Base-by-base conservation (phyloP, 1,139 yeast species). In the Spencermartinsiella ligniputridi region DNA sequence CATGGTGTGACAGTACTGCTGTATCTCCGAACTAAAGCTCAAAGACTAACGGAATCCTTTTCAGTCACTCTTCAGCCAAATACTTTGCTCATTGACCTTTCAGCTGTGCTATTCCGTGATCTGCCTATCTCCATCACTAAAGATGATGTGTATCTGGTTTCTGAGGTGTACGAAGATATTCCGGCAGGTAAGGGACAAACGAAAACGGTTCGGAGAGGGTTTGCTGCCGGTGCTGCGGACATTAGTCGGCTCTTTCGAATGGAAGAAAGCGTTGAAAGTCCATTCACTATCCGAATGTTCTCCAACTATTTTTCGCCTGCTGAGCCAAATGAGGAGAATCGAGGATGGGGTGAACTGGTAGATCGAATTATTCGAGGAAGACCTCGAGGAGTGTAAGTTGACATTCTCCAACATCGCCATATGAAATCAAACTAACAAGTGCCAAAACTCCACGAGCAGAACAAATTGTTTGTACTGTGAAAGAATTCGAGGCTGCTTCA, bases 331-430 rank as follows among this genome's bases (percentile, higher is more conserved):
- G 56, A 62, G 37, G 64, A 61, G 41, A 83, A 83, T 62, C 75
- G 79, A 50, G 96, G 96, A 42, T 88, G 96, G 96, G 96, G 96
- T 66, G 94, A 83, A 53, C 68, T 85, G 42, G 78, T 84, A 27
- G 90, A 87, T 56, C 72, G 95, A 58, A 83, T 88, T 52, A 82
- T 88, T 52, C 64, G 79, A 21, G 95, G 95, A 27, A 78, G 94
- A 1, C 78, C 76, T 49, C 78, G 76, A 47, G 96, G 96, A 54
- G 81, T 88, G 58, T 27, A 27, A 27, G 32, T 27, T 55, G 50
- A 40, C 54, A 52, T 35, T 12, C 16, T n/a, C 12, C 13, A 33
- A 15, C 13, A n/a, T 25, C n/a, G 19, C 16, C 27, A 22, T 9
- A 33, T 30, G 20, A 29, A 18, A 12, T 12, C 27, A 18, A 11